Evolutionary conservation across 2,329 filamentous ascomycete genomes (phyloP).

Genomic region (Dothidotthia symphoricarpi): DNA sequence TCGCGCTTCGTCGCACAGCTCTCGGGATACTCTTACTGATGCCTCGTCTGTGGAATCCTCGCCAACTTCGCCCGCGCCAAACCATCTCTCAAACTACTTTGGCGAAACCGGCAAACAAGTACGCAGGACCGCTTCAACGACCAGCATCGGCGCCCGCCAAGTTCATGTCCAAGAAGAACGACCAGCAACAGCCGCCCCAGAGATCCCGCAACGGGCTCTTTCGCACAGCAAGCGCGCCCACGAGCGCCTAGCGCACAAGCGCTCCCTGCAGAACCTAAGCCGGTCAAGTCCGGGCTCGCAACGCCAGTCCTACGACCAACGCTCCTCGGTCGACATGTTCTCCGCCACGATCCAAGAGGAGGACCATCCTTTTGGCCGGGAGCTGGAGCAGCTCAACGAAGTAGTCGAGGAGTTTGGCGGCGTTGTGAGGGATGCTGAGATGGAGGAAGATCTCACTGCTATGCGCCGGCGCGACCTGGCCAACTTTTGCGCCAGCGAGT

Average conservation of each 20-base stretch:
- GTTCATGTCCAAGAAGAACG: constrained; percentile 26
- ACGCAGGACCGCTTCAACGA: constrained; percentile 42
- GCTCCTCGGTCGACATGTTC: constrained; percentile 48
- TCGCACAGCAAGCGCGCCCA: constrained; percentile 89
- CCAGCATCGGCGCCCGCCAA: constrained; percentile 16
- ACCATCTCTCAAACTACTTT: constrained; percentile 59
- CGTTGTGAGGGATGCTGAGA: constrained; percentile 57
- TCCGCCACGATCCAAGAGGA: constrained; percentile 36
- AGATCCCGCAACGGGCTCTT: constrained; percentile 73
- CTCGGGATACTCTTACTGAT: constrained; percentile 67
- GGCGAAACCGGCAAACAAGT: constrained; percentile 51
- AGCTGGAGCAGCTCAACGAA: constrained; percentile 89
- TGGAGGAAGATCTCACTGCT: constrained; percentile 72
- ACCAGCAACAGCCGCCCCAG: constrained; percentile 53
- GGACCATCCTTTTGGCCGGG: constrained; percentile 78
- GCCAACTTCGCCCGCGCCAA: constrained; percentile 53
- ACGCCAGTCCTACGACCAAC: constrained; percentile 56
- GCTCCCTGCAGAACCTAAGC: constrained; percentile 54
- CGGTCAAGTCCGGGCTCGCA: constrained; percentile 54
- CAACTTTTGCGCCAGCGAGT: constrained; percentile 77
- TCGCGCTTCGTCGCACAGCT: constrained; percentile 47
- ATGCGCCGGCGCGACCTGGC: constrained; percentile 68
- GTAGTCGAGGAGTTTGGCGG: constrained; percentile 81
- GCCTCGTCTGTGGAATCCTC: constrained; percentile 53
- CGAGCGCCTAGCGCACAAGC: constrained; percentile 69